Evolutionary conservation across 305 asterid genomes (phyloP).

Genomic region (Rubia peregrina): DNA sequence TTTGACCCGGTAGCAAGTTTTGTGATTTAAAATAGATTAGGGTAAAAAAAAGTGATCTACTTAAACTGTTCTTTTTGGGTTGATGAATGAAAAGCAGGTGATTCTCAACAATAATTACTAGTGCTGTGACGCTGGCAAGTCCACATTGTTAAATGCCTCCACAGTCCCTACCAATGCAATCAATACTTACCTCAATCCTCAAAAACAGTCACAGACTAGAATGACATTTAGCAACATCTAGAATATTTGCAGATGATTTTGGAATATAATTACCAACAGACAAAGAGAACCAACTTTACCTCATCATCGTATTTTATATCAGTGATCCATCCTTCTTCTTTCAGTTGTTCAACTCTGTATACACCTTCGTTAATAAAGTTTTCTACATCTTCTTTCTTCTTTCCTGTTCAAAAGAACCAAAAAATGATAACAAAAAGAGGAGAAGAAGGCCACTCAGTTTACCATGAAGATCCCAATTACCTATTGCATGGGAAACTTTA

Average conservation of each 20-base stretch:
- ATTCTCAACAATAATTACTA: too few species aligned
- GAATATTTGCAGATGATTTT: not conserved
- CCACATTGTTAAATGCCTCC: not conserved
- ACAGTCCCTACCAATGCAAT: not conserved
- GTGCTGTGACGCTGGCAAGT: not conserved
- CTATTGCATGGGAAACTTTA: slow-evolving; percentile 62
- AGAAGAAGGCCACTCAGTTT: slow-evolving; percentile 13
- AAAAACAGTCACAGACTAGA: not conserved
- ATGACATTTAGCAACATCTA: not conserved
- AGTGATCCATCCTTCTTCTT: slow-evolving; percentile 94
- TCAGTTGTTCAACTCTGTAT: slow-evolving; percentile 67
- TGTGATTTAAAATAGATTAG: too few species aligned
- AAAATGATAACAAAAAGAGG: slow-evolving; percentile 5
- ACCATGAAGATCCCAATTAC: slow-evolving; percentile 28
- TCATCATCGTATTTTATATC: slow-evolving; percentile 95
- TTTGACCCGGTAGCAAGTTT: too few species aligned
- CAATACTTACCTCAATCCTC: not conserved
- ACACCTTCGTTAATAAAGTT: slow-evolving; percentile 87
- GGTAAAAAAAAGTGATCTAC: too few species aligned
- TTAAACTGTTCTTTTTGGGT: too few species aligned
- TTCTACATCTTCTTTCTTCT: slow-evolving; percentile 71
- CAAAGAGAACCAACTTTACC: slow-evolving; percentile 42
- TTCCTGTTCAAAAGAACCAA: slow-evolving; percentile 44
- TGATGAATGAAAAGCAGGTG: too few species aligned
- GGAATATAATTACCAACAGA: not conserved